A percentile compares a stretch with the other conserved stretches of the same genome.
phyloP scores from a whole-genome alignment of 352 stramenopile genomes.

The Globisporangium abappressorium region DNA sequence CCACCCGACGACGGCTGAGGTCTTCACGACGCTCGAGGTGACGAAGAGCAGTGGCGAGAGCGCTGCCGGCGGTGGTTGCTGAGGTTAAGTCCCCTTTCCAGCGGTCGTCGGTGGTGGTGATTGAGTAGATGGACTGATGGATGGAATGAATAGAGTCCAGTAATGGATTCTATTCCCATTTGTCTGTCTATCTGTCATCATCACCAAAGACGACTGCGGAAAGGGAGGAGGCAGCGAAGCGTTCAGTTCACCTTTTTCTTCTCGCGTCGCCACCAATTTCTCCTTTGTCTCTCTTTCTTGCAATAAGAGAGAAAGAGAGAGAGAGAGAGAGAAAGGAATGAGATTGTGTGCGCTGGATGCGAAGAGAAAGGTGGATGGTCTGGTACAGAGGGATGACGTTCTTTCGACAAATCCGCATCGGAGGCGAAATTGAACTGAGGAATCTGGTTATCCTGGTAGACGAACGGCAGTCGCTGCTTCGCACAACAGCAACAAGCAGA shows the following conservation, averaged over 20 bases:
- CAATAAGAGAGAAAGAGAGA: background rate
- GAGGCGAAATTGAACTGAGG: slow-evolving; percentile 75
- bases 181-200: background rate
- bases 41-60: slow-evolving; percentile 93
- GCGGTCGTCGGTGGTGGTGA: slow-evolving; percentile 6
- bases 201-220: slow-evolving; percentile 2
- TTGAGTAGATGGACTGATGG: background rate
- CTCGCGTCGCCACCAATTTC: background rate
- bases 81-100: slow-evolving; percentile 81
- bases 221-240: slow-evolving; percentile 19
- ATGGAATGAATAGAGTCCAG: slow-evolving; percentile 14
- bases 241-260: slow-evolving; percentile 13
- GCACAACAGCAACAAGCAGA: slow-evolving; percentile 11
- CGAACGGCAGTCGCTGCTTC: slow-evolving; percentile 13
- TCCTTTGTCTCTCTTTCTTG: background rate
- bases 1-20: slow-evolving; percentile 95
- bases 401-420: slow-evolving; percentile 67
- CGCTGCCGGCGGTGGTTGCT: slow-evolving; percentile 94
- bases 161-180: background rate
- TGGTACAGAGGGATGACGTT: slow-evolving; percentile 65
- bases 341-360: slow-evolving; percentile 6
- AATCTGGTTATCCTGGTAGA: slow-evolving; percentile 29
- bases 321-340: background rate
- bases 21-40: slow-evolving; percentile 93
- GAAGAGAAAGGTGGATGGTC: slow-evolving; percentile 11